Percentiles rank a stretch among this genome's conserved stretches.
Conservation (phyloP, 2,329 filamentous ascomycete genomes). For the Hymenoscyphus fructigenus region DNA sequence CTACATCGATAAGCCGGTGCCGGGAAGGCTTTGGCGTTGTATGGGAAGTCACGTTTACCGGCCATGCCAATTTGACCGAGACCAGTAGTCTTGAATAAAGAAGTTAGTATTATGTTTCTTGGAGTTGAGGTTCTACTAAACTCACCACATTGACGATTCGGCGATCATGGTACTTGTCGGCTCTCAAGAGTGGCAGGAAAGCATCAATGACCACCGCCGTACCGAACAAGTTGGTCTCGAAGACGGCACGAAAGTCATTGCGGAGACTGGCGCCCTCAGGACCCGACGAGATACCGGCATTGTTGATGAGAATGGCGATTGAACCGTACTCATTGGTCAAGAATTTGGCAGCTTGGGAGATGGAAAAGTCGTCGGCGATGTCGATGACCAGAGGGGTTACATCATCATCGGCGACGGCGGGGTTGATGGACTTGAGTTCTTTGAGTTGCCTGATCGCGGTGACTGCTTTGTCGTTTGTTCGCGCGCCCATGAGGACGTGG, state of each 20-base stretch:
- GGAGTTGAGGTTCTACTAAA: too few species aligned
- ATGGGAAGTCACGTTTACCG: not conserved
- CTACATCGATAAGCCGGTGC: slow-evolving; percentile 5
- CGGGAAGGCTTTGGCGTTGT: not conserved
- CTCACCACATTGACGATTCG: slow-evolving; percentile 5
- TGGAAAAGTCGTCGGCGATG: not conserved
- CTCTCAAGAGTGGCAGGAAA: slow-evolving; percentile 13
- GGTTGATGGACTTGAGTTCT: too few species aligned
- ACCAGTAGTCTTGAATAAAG: not conserved
- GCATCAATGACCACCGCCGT: slow-evolving; percentile 7
- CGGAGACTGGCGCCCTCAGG: not conserved
- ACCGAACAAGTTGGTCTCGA: slow-evolving; percentile 19
- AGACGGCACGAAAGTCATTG: slow-evolving; percentile 1
- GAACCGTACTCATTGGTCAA: slow-evolving; percentile 32
- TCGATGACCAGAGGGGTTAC: not conserved
- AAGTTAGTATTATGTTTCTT: too few species aligned
- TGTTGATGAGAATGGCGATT: slow-evolving; percentile 40
- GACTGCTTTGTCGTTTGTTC: not conserved
- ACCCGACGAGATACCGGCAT: slow-evolving; percentile 20
- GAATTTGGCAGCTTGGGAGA: slow-evolving; percentile 25
- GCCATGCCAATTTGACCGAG: slow-evolving; percentile 3
- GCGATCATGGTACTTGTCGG: not conserved
- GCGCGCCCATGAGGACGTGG: not conserved
- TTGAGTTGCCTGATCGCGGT: not conserved
- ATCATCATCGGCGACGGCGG: not conserved